These are phyloP conservation scores for Metarhizium sp. DNA, from an alignment of 2,329 filamentous ascomycete genomes.

Conservation along the genomic window DNA sequence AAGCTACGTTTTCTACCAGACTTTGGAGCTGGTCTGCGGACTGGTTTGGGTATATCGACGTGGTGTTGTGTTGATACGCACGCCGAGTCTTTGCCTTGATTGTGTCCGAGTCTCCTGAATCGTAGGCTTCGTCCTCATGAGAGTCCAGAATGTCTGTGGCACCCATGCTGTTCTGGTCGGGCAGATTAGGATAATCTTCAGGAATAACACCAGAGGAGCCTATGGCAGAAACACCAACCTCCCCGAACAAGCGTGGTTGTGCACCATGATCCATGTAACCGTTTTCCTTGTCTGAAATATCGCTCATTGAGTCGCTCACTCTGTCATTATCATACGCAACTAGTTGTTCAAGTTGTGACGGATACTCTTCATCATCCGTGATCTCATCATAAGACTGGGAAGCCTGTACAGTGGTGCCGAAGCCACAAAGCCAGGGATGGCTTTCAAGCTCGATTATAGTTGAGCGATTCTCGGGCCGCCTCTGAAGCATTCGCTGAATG, in stretches of 20 bases:
- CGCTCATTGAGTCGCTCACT: slow-evolving; percentile 37
- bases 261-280: slow-evolving; percentile 51
- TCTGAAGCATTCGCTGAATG: slow-evolving; percentile 67
- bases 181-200: slow-evolving; percentile 39
- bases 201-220: slow-evolving; percentile 43
- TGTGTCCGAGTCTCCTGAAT: slow-evolving; percentile 31
- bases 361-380: slow-evolving; percentile 47
- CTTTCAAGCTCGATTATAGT: slow-evolving; percentile 60
- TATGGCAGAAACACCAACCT: slow-evolving; percentile 43
- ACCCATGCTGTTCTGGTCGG: slow-evolving; percentile 28
- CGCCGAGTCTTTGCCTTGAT: slow-evolving; percentile 17
- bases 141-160: slow-evolving; percentile 35
- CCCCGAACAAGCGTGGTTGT: slow-evolving; percentile 41
- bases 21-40: slow-evolving; percentile 42
- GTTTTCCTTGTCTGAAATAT: slow-evolving; percentile 75
- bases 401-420: slow-evolving; percentile 18
- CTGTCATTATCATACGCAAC: slow-evolving; percentile 25
- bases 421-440: slow-evolving; percentile 61
- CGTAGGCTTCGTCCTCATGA: slow-evolving; percentile 31
- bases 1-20: slow-evolving; percentile 40
- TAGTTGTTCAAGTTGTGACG: slow-evolving; percentile 45
- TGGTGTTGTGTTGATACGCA: slow-evolving; percentile 14
- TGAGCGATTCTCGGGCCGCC: slow-evolving; percentile 68
- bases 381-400: slow-evolving; percentile 51
- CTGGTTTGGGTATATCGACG: slow-evolving; percentile 32